These are phyloP conservation scores for Earliella scabrosa DNA, from an alignment of 1,284 basidiomycete species.

Conservation along the genomic window DNA sequence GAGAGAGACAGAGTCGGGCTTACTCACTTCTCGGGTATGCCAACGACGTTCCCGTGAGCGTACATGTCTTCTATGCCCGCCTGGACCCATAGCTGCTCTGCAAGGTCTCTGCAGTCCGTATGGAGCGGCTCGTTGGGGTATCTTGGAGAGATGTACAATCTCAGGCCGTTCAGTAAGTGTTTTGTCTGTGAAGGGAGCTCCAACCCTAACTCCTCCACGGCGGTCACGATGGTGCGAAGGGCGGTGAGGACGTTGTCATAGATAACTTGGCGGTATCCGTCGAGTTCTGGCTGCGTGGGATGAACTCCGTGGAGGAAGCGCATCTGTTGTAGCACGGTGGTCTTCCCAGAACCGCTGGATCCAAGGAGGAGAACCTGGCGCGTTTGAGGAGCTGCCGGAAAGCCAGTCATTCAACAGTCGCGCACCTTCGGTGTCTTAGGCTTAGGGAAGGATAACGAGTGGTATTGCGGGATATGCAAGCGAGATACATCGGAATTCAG, in stretches of 20 bases:
- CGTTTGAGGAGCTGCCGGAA: no score
- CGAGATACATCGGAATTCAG: no score
- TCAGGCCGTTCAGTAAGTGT: no score
- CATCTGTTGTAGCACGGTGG: slow-evolving; percentile 94
- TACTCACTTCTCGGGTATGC: slow-evolving; percentile 84
- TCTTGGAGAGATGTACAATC: slow-evolving; percentile 53
- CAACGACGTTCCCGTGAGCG: slow-evolving; percentile 76
- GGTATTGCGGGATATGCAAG: no score
- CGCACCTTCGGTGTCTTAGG: no score
- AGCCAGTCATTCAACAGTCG: no score
- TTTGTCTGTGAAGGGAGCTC: no score
- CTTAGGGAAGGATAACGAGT: no score
- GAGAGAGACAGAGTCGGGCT: no score
- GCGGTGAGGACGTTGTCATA: slow-evolving; percentile 90
- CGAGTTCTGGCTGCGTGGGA: slow-evolving; percentile 76
- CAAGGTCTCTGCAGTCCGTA: slow-evolving; percentile 59
- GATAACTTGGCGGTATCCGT: slow-evolving; percentile 84
- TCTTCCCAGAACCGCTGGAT: slow-evolving; percentile 94
- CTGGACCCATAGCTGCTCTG: slow-evolving; percentile 81
- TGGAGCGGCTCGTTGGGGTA: slow-evolving; percentile 85
- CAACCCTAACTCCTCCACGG: slow-evolving; percentile 79
- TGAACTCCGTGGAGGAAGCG: slow-evolving; percentile 82
- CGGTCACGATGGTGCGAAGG: slow-evolving; percentile 85
- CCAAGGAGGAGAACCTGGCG: slow-evolving; percentile 85
- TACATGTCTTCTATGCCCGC: slow-evolving; percentile 72